Conservation (phyloP, 257 asterid genomes). For the Linderniella brevidens region DNA sequence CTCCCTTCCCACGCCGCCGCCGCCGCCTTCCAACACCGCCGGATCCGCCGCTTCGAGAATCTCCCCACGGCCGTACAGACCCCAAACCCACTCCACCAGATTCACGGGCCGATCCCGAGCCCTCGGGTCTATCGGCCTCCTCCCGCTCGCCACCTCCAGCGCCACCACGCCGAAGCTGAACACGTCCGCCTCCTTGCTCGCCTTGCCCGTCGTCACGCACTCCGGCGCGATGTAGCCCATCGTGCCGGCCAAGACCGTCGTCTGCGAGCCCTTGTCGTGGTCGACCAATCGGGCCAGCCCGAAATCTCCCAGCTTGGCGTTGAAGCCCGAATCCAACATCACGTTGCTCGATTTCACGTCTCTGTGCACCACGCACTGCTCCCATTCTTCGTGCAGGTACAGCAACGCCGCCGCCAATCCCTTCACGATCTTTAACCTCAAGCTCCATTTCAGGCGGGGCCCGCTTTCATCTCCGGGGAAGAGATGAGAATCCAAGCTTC, state of each 20-base stretch:
- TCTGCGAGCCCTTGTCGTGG: constrained; percentile 74
- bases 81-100: constrained; percentile 97
- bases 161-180: constrained; percentile 84
- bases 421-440: constrained; percentile 65
- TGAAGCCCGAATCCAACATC: constrained; percentile 50
- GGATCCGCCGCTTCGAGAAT: constrained; percentile 44
- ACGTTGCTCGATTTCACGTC: constrained; percentile 78
- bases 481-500: constrained; percentile 53
- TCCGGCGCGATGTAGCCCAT: constrained; percentile 98
- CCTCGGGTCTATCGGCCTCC: constrained; percentile 77
- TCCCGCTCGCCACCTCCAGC: constrained; percentile 77
- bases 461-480: constrained; percentile 28
- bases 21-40: constrained; percentile 21
- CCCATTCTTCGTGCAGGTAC: constrained; percentile 84
- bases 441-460: constrained; percentile 39
- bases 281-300: constrained; percentile 83
- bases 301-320: constrained; percentile 81
- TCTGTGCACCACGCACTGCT: constrained; percentile 89
- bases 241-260: constrained; percentile 90
- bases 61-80: constrained; percentile 41
- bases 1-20: constrained; percentile 33
- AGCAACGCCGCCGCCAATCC: constrained; percentile 82
- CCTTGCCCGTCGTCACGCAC: constrained; percentile 74
- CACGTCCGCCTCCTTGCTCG: constrained; percentile 81
- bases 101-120: constrained; percentile 51